These are phyloP conservation scores for Podospora appendiculata DNA, from an alignment of 495 filamentous ascomycete species.

Conservation along the genomic window DNA sequence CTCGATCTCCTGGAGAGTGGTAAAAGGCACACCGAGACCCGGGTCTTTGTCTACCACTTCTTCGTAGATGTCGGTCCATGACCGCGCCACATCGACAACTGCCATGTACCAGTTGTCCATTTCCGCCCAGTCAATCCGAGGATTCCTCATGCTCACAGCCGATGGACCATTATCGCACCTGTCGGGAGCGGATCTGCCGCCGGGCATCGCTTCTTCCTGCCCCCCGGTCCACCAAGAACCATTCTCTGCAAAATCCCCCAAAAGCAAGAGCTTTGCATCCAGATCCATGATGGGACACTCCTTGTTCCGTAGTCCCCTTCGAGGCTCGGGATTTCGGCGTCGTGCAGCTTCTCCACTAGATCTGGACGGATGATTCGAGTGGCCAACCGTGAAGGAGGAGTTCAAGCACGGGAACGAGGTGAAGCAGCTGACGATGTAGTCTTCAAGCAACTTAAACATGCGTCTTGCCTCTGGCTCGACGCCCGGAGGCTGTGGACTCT, in stretches of 20 bases:
- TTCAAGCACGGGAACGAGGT: conserved; percentile 66
- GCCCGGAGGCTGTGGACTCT: not conserved
- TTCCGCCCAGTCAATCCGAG: conserved; percentile 69
- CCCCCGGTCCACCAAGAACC: conserved; percentile 76
- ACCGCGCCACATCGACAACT: conserved; percentile 49
- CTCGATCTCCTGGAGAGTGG: conserved; percentile 44
- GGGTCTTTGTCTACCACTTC: conserved; percentile 27
- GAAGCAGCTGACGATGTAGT: conserved; percentile 64
- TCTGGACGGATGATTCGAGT: conserved; percentile 20
- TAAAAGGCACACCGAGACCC: conserved; percentile 15
- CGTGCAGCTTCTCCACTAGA: conserved; percentile 5
- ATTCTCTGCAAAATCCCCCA: conserved; percentile 79
- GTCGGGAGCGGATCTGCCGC: conserved; percentile 20
- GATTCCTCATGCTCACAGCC: conserved; percentile 52
- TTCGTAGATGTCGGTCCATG: conserved; percentile 51
- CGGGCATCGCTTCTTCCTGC: conserved; percentile 32
- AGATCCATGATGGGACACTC: conserved; percentile 38
- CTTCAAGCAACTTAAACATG: conserved; percentile 67
- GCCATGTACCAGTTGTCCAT: conserved; percentile 68
- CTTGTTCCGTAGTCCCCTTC: conserved; percentile 18
- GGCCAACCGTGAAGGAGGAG: conserved; percentile 52
- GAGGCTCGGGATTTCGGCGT: conserved; percentile 13
- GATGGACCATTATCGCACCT: conserved; percentile 27
- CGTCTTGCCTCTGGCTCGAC: conserved; percentile 22
- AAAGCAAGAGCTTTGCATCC: conserved; percentile 69